Conservation (phyloP, 257 asterid species). For the Scutellaria baicalensis region DNA sequence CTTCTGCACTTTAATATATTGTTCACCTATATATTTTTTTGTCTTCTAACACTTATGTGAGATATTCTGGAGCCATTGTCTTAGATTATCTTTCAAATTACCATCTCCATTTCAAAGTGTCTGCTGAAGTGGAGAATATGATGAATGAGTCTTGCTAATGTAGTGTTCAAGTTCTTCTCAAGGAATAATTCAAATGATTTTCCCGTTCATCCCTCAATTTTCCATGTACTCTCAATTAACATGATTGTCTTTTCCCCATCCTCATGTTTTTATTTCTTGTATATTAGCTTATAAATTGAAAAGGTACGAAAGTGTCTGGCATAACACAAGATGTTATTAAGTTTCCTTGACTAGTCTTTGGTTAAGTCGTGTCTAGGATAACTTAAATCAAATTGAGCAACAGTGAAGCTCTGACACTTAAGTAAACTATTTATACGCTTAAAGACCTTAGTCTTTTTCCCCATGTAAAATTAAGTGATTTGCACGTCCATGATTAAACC, state of each 20-base stretch:
- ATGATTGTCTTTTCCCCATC: too few species aligned
- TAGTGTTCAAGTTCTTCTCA: neutral
- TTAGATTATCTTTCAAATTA: neutral
- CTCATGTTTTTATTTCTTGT: neutral
- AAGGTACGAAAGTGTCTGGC: neutral
- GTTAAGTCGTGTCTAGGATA: too few species aligned
- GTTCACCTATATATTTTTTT: neutral
- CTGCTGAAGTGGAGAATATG: neutral
- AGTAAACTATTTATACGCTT: too few species aligned
- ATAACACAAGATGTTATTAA: neutral
- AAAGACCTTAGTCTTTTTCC: neutral
- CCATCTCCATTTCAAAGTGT: neutral
- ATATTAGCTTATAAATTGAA: neutral
- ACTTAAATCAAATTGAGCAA: too few species aligned
- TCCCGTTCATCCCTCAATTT: neutral
- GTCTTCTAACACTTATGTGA: neutral
- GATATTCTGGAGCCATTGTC: neutral
- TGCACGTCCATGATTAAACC: neutral
- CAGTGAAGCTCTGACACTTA: too few species aligned
- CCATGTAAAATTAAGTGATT: neutral
- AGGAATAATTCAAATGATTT: neutral
- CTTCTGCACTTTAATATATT: too few species aligned
- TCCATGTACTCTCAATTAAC: neutral
- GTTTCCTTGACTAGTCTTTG: neutral
- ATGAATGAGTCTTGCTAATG: neutral